A percentile compares a stretch with the other conserved stretches of the same genome.
phyloP scores from a whole-genome alignment of 306 rosid genomes.

The Vigna angularis region DNA sequence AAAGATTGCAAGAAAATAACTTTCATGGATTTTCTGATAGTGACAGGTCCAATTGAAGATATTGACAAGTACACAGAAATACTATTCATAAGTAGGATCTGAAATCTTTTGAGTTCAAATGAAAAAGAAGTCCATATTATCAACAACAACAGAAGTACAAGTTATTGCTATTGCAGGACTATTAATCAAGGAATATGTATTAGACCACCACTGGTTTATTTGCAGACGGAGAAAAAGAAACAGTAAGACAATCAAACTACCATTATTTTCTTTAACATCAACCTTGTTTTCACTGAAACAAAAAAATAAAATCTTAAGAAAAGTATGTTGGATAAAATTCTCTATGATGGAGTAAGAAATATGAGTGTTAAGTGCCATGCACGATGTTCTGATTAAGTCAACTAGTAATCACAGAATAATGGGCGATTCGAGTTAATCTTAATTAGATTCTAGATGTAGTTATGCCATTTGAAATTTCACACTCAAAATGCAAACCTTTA shows the following conservation, averaged over 20 bases:
- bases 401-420: background rate
- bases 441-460: background rate
- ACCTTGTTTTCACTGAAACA: background rate
- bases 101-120: background rate
- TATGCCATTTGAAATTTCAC: background rate
- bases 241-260: no score
- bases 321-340: background rate
- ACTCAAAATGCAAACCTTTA: background rate
- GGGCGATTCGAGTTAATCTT: background rate
- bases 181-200: background rate
- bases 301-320: background rate
- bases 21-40: background rate
- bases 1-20: no score
- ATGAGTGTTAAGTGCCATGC: background rate
- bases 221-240: background rate
- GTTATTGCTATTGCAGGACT: background rate
- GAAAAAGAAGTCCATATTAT: background rate
- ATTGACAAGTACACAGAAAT: background rate
- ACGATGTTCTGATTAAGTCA: background rate
- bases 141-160: background rate
- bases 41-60: background rate
- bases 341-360: background rate
- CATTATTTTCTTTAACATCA: background rate
- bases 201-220: background rate
- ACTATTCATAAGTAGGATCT: background rate